Evolutionary conservation across 352 stramenopile genomes (phyloP), one percentile per base, ranked within the genome.

Genomic region (Phytophthora tentaculata): DNA sequence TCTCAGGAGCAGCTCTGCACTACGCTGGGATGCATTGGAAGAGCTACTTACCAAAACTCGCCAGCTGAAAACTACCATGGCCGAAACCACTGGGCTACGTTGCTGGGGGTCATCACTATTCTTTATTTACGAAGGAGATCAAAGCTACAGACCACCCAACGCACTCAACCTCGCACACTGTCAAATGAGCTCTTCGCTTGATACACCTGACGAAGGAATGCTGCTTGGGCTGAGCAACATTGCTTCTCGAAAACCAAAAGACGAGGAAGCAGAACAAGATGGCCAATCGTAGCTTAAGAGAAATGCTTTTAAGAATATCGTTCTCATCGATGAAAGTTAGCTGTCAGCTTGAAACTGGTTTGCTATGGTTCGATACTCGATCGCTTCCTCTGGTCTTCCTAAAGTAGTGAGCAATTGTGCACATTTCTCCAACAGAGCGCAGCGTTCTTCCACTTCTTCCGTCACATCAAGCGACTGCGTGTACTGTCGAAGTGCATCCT

Each of bases 111-210:
- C 84, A 7, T 94, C 86, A 3, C 71, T 94, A 44, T 70, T 94
- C 26, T 57, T 94, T 10, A 84, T 91, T 58, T 91, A 92, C 71
- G 86, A 94, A 65, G 86, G 86, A 24, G 86, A 92, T 43, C 61
- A 72, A 45, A 73, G 59, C 3, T 59, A 65, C 24, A 32, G 56
- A 0, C 43, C 54, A 44, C 49, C 48, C 0, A 72, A 61, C 17
- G 72, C 73, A 24, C 92, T 94, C 32, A 84, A 94, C 72, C 92
- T 94, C 68, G 86, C 84, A 35, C 85, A 94, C 48, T 87, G 86
- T 57, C 81, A 94, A 63, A 88, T 90, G 73, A 89, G 74, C 62
- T 56, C 74, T 28, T 62, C 54, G 17, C 68, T 91, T 14, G 73
- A 71, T 23, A 75, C 75, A 22, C 71, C 84, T 2, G 86, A 94